Conservation (phyloP, 2,329 filamentous ascomycete species). For the Lachnellula subtilissima region DNA sequence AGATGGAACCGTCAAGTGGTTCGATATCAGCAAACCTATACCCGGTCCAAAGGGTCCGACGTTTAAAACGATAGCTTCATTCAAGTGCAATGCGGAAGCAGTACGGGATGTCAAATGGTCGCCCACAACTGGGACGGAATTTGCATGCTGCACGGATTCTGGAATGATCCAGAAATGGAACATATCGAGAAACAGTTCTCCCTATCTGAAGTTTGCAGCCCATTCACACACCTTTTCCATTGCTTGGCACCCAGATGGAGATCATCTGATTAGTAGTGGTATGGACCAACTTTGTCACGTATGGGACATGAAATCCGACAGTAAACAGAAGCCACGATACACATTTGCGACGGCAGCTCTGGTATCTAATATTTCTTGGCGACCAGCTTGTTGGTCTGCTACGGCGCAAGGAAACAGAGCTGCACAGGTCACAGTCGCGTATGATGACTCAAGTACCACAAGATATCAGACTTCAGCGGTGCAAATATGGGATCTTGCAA, state of each 20-base stretch:
- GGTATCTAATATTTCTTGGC: constrained; percentile 56
- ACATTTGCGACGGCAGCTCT: constrained; percentile 57
- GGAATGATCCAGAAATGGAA: constrained; percentile 62
- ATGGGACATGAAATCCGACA: constrained; percentile 59
- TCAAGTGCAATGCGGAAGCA: constrained; percentile 46
- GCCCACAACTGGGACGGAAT: constrained; percentile 54
- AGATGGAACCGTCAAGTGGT: constrained; percentile 58
- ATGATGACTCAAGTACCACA: constrained; percentile 52
- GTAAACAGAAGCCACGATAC: constrained; percentile 60
- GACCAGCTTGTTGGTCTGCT: constrained; percentile 61
- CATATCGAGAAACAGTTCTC: constrained; percentile 48
- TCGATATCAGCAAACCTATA: constrained; percentile 48
- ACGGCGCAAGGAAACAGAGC: constrained; percentile 55
- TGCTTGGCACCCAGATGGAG: constrained; percentile 64
- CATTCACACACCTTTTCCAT: constrained; percentile 53
- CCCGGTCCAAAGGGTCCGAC: constrained; percentile 44
- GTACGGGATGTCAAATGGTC: constrained; percentile 63
- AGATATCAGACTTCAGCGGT: constrained; percentile 53
- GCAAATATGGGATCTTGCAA: constrained; percentile 65
- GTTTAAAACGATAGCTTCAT: constrained; percentile 34
- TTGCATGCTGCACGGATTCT: constrained; percentile 60
- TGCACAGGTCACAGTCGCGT: constrained; percentile 58
- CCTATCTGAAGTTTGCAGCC: constrained; percentile 54
- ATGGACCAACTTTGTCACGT: constrained; percentile 58
- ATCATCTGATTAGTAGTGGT: constrained; percentile 60